phyloP scores from a whole-genome alignment of 2,329 filamentous ascomycete genomes.

The Fusarium zealandicum region DNA sequence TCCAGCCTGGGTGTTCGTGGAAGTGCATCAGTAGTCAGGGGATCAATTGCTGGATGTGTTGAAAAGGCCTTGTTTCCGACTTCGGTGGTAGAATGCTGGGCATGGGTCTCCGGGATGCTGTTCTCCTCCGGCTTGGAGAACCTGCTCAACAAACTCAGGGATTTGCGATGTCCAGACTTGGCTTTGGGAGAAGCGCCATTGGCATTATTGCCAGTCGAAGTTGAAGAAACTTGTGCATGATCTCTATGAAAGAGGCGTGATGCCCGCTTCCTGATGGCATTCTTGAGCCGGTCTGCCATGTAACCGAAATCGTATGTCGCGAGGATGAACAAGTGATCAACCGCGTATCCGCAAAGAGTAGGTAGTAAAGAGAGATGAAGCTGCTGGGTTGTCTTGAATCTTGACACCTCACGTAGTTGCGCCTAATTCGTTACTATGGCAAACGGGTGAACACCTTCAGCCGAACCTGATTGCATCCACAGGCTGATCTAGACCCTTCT shows the following conservation, averaged over 20 bases:
- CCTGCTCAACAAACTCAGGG: slow-evolving; percentile 15
- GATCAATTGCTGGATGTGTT: slow-evolving; percentile 29
- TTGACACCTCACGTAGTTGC: slow-evolving; percentile 6
- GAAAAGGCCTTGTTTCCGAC: slow-evolving; percentile 4
- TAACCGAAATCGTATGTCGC: not conserved
- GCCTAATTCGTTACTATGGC: not conserved
- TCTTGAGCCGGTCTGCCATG: slow-evolving; percentile 28
- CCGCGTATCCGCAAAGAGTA: not conserved
- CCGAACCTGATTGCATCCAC: too few relatives aligned
- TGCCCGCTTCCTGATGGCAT: slow-evolving; percentile 30
- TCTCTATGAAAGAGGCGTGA: slow-evolving; percentile 24
- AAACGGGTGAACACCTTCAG: not conserved
- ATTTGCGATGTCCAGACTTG: slow-evolving; percentile 16
- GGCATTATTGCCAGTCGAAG: not conserved
- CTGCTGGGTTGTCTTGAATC: slow-evolving; percentile 6
- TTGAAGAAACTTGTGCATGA: not conserved
- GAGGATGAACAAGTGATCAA: not conserved
- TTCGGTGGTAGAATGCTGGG: not conserved
- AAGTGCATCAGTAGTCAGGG: slow-evolving; percentile 10
- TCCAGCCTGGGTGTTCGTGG: slow-evolving; percentile 29
- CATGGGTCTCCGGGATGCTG: not conserved
- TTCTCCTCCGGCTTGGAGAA: slow-evolving; percentile 12
- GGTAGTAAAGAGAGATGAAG: not conserved
- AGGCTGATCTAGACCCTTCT: not conserved
- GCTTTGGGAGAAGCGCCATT: not conserved